Evolutionary conservation across 1,284 basidiomycete genomes (phyloP).

Genomic region (Cutaneotrichosporon sp.): DNA sequence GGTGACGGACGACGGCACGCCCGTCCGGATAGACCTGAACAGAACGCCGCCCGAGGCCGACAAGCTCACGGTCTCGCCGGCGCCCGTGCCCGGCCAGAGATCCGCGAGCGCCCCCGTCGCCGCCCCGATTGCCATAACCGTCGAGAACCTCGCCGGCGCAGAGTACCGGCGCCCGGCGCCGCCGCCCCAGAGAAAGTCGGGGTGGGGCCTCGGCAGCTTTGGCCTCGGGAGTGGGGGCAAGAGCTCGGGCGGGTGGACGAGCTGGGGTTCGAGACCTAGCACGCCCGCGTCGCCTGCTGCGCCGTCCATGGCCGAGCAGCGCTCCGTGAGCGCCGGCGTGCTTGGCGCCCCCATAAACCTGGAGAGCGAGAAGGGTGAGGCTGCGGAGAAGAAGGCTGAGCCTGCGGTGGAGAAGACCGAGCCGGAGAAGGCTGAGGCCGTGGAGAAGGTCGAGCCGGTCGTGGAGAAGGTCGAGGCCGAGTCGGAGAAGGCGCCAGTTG

Average conservation of each 20-base stretch:
- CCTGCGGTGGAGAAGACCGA: not conserved
- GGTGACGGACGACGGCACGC: not conserved
- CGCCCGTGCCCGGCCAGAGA: slow-evolving; percentile 4
- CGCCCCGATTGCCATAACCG: slow-evolving; percentile 3
- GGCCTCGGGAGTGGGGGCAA: slow-evolving; percentile 14
- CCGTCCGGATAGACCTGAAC: slow-evolving; percentile 12
- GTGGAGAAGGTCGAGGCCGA: not conserved
- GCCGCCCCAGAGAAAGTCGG: slow-evolving; percentile 15
- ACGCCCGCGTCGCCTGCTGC: slow-evolving; percentile 6
- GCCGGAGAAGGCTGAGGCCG: not conserved
- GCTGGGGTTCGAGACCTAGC: slow-evolving; percentile 10
- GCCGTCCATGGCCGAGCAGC: not conserved
- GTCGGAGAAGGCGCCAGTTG: not conserved
- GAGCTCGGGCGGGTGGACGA: slow-evolving; percentile 2
- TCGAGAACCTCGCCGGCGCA: slow-evolving; percentile 6
- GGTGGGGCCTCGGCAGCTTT: slow-evolving; percentile 18
- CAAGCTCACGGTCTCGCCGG: slow-evolving; percentile 20
- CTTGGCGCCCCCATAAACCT: slow-evolving; percentile 9
- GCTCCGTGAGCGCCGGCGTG: not conserved
- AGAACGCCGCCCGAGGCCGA: slow-evolving; percentile 13
- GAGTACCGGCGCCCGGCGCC: not conserved
- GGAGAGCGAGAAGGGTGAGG: too few species aligned
- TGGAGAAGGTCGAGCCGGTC: not conserved
- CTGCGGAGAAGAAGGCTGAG: too few species aligned
- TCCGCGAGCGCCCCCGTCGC: not conserved